phyloP scores from a whole-genome alignment of 495 filamentous ascomycete genomes.

The Aspergillus biplanus region DNA sequence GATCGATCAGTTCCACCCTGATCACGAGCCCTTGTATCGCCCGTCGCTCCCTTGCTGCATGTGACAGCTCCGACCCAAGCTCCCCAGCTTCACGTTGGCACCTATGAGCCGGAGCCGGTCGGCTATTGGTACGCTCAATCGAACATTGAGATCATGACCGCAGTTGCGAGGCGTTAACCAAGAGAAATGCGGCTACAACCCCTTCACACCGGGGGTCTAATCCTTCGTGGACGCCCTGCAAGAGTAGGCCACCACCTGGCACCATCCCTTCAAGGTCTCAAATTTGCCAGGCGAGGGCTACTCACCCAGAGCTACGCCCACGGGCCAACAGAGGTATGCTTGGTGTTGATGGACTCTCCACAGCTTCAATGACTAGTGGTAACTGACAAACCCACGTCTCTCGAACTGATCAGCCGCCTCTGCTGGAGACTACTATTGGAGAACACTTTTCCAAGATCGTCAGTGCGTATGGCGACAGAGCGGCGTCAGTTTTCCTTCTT shows the following conservation, averaged over 20 bases:
- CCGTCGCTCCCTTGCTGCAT: conserved; percentile 14
- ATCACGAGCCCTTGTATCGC: conserved; percentile 3
- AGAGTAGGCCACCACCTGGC: background rate
- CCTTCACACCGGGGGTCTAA: background rate
- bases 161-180: background rate
- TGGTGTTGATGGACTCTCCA: background rate
- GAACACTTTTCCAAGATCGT: conserved; percentile 80
- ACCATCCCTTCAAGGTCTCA: too few species aligned
- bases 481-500: conserved; percentile 58
- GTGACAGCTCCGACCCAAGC: background rate
- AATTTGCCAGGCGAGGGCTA: conserved; percentile 31
- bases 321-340: conserved; percentile 47
- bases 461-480: conserved; percentile 69
- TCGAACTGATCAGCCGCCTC: conserved; percentile 58
- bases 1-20: background rate
- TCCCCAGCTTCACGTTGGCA: background rate
- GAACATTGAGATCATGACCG: background rate
- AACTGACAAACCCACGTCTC: background rate
- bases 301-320: conserved; percentile 52
- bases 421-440: conserved; percentile 76
- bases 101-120: background rate
- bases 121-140: background rate
- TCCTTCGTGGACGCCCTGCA: background rate
- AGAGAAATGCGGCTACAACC: background rate
- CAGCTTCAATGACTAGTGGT: background rate